phyloP scores from a whole-genome alignment of 2,329 filamentous ascomycete species.

The Coniochaeta pulveracea region DNA sequence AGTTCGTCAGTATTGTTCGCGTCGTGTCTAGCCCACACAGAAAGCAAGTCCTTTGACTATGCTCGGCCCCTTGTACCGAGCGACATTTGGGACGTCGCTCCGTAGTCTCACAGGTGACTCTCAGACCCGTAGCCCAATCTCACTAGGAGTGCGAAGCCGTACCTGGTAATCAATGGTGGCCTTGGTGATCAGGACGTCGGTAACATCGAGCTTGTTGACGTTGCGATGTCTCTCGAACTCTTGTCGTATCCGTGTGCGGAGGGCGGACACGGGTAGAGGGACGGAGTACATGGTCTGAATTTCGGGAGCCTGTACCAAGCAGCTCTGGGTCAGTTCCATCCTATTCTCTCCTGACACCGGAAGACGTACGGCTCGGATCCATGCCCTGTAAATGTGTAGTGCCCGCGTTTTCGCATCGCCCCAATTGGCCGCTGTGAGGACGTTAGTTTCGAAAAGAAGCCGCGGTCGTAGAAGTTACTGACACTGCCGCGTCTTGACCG shows the following conservation, averaged over 20 bases:
- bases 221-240: slow-evolving; percentile 95
- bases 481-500: slow-evolving; percentile 70
- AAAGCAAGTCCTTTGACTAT: no score
- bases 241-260: slow-evolving; percentile 89
- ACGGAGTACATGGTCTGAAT: slow-evolving; percentile 97
- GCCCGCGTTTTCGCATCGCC: slow-evolving; percentile 79
- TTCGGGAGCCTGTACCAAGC: slow-evolving; percentile 63
- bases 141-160: slow-evolving; percentile 15
- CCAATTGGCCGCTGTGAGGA: slow-evolving; percentile 68
- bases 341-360: not conserved
- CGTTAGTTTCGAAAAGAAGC: slow-evolving; percentile 21
- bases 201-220: slow-evolving; percentile 75
- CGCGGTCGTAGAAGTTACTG: slow-evolving; percentile 22
- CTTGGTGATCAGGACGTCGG: slow-evolving; percentile 84
- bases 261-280: slow-evolving; percentile 72
- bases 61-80: no score
- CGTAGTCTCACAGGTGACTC: slow-evolving; percentile 1
- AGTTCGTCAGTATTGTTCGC: slow-evolving; percentile 1
- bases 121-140: slow-evolving; percentile 4
- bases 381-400: slow-evolving; percentile 81
- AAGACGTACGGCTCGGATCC: slow-evolving; percentile 85
- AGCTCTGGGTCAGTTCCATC: not conserved
- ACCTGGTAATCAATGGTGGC: slow-evolving; percentile 94
- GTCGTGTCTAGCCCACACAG: not conserved
- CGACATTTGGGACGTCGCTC: no score